Base-by-base conservation (phyloP, 2,329 filamentous ascomycete genomes). In the Aureobasidium vineae region DNA sequence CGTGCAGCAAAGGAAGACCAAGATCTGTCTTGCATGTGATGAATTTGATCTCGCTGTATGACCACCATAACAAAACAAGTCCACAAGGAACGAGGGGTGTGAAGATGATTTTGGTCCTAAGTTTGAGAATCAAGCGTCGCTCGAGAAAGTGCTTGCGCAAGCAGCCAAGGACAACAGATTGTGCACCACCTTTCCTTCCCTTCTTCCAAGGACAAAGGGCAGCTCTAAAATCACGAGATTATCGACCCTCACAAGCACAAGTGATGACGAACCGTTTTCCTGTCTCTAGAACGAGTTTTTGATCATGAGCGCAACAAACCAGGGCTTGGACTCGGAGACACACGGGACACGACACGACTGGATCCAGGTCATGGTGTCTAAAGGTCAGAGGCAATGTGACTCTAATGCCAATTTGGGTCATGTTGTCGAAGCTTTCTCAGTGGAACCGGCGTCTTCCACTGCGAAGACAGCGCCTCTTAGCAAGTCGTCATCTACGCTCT, bases 261-360 rank as follows among this genome's bases (percentile, higher is more conserved):
- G 33, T 21, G 45, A 63, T 50, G 43, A 63, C 57, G 45, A 49
- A 40, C 59, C 59, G 59, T 63, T 63, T 61, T 52, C 33, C 26
- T 52, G 45, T 50, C 57, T 43, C 40, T 28, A 41, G 49, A 33
- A 47, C 36, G 41, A 52, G 41, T 52, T 61, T 47, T 49, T 43
- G 43, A 63, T 63, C 45, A 52, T 40, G 28, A 50, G 41, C 5
- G 21, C 41, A 23, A 7, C 28, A 28, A 16, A 36, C 43, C 41
- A 61, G 31, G 57, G 31, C 43, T 38, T 11, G 31, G 38, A 8
- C 26, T 16, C 45, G 45, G 45, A 36, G 19, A 23, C 45, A 52
- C 15, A 41, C 59, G 59, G 45, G 43, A 36, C 26, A 33, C 56
- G 40, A 60, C 23, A 38, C 43, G 28, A 49, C 23, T 13, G 7